Evolutionary conservation across 2,329 filamentous ascomycete genomes (phyloP).

Genomic region (Apiospora arundinis): DNA sequence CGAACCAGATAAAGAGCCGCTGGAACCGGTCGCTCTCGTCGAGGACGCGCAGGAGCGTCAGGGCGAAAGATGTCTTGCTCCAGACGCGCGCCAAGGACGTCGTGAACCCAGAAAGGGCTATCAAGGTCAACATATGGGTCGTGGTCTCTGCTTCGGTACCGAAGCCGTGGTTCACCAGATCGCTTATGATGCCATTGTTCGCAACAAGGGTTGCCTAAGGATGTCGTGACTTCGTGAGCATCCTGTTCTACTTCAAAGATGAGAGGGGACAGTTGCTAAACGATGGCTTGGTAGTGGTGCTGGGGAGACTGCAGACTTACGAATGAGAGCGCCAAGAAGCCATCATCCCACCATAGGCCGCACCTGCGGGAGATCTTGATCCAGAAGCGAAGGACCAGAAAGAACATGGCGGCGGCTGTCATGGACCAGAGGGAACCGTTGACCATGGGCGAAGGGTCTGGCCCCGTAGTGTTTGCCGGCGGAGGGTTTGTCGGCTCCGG

Average conservation of each 20-base stretch:
- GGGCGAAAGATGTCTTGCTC: constrained; percentile 41
- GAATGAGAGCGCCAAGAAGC: constrained; percentile 38
- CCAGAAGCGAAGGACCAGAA: constrained; percentile 29
- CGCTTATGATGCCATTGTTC: not conserved
- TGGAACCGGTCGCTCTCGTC: constrained; percentile 26
- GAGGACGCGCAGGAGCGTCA: constrained; percentile 38
- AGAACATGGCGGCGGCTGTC: constrained; percentile 23
- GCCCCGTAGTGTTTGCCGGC: not conserved
- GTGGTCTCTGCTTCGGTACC: not conserved
- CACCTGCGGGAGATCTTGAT: constrained; percentile 35
- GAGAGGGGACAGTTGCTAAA: not conserved
- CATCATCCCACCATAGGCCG: constrained; percentile 41
- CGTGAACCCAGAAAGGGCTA: not conserved
- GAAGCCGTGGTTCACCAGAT: not conserved
- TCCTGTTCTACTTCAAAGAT: not conserved
- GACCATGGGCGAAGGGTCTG: not conserved
- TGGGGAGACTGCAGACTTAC: constrained; percentile 24
- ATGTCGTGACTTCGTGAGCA: not conserved
- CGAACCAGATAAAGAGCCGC: constrained; percentile 32
- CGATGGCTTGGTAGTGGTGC: not conserved
- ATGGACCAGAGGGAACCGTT: constrained; percentile 24
- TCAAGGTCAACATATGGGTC: not conserved
- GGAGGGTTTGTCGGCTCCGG: not conserved
- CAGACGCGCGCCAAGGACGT: constrained; percentile 8
- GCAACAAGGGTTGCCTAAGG: not conserved